Evolutionary conservation across 768 basidiomycete genomes (phyloP).

Genomic region (Cystobasidiopsis lactophilus): DNA sequence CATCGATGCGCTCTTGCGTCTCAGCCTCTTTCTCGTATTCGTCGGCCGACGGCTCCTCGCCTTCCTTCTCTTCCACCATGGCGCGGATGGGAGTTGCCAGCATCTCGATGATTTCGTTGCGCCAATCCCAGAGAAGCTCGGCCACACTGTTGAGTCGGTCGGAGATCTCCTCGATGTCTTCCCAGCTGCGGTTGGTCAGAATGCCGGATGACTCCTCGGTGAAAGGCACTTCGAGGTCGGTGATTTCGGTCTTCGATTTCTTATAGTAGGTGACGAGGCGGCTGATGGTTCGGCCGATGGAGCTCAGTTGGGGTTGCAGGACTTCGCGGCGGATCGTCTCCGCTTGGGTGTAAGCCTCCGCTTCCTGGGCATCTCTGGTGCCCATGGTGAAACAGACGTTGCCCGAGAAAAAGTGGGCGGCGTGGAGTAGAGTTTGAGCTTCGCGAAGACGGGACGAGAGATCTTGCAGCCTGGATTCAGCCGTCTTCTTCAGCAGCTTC

Average conservation of each 20-base stretch:
- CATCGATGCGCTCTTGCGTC: slow-evolving; percentile 14
- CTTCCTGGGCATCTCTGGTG: slow-evolving; percentile 1
- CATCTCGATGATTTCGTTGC: slow-evolving; percentile 11
- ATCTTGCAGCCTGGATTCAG: too few species aligned
- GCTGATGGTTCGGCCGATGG: neutral
- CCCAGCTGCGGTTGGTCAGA: slow-evolving; percentile 2
- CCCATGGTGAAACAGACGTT: slow-evolving; percentile 9
- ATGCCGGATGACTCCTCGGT: slow-evolving; percentile 6
- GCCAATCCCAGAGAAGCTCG: slow-evolving; percentile 14
- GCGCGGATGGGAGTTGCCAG: neutral
- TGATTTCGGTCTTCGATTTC: neutral
- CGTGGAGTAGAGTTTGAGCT: slow-evolving; percentile 1
- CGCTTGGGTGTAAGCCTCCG: slow-evolving; percentile 10
- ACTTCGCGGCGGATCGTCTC: slow-evolving; percentile 13
- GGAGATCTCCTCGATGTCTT: slow-evolving; percentile 5
- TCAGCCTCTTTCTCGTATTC: slow-evolving; percentile 17
- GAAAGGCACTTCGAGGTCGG: slow-evolving; percentile 7
- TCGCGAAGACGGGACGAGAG: neutral
- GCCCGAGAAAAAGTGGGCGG: slow-evolving; percentile 11
- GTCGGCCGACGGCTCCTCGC: slow-evolving; percentile 15
- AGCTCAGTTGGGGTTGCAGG: slow-evolving; percentile 2
- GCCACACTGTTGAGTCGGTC: slow-evolving; percentile 14
- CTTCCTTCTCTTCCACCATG: slow-evolving; percentile 9
- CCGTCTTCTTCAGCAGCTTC: too few species aligned
- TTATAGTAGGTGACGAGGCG: neutral